Evolutionary conservation across 768 basidiomycete species (phyloP), one percentile per base, ranked within the genome.

Genomic region (Hydnomerulius pinastri): DNA sequence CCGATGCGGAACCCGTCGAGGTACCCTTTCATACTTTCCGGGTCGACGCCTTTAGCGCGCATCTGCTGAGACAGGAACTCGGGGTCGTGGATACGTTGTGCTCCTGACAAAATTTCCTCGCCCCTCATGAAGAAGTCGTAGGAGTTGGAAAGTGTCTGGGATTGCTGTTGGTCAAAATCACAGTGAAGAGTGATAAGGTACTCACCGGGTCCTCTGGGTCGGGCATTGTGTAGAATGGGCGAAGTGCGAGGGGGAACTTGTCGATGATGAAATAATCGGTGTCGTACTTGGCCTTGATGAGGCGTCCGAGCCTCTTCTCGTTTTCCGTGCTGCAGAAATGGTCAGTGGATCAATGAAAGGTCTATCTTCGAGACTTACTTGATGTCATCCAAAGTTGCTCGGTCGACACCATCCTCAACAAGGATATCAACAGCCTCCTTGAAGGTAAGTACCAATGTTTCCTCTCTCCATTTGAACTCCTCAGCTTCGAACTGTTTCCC

Each of bases 111-210:
- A 63, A 99, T 98, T 71, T 99, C 97, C 72, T 99, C 94, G 10
- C 97, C 97, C 27, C 97, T 84, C 96, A 99, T 98, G 81, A 99
- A 98, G 75, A 99, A 98, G 73, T 99, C 97, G 71, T 98, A 99
- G 20, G 97, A 98, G 72, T 98, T 98, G 43, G 97, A 98, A 33
- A 97, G 76, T 7, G 83, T 85, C 88, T 95, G 61, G 18, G 25
- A 24, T 41, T 29, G 17, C 9, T 46, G 25, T 54, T 18, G 53
- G 58, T 29, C 38, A 15, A 24, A 2, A 15, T 27, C 28, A 36
- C 27, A 33, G 28, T 54, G 40, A 37, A 23, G 23, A 30, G 44
- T 53, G 15, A 43, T 33, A 29, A 30, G 39, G 39, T 24, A 72
- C 85, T 59, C 59, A 93, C 92, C 6, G 90, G 85, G 71, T 98